phyloP scores from a whole-genome alignment of 805 yeast genomes.

The Metschnikowia noctiluminum region DNA sequence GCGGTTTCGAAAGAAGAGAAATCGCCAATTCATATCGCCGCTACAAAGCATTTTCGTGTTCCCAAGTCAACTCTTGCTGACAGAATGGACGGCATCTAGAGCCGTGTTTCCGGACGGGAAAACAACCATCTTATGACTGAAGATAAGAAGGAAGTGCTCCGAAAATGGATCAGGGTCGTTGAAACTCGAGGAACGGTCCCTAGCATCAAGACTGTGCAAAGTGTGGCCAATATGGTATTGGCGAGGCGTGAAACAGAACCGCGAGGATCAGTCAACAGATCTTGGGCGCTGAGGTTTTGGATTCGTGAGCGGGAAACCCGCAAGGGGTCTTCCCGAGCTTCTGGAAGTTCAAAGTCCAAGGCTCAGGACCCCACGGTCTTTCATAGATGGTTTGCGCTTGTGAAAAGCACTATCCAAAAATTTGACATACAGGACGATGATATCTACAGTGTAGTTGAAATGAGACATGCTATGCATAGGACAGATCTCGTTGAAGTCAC shows the following conservation, averaged over 20 bases:
- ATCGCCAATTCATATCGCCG: neutral
- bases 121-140: neutral
- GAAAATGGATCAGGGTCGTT: neutral
- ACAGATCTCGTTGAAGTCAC: neutral
- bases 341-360: neutral
- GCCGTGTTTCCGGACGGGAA: neutral
- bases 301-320: neutral
- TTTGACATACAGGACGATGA: neutral
- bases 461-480: neutral
- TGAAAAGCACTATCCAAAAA: neutral
- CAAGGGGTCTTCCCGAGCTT: neutral
- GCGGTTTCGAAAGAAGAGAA: neutral
- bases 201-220: neutral
- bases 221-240: neutral
- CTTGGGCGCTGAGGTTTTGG: neutral
- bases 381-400: neutral
- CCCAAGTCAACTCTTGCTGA: neutral
- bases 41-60: neutral
- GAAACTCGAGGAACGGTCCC: neutral
- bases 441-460: neutral
- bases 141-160: neutral
- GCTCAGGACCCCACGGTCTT: neutral
- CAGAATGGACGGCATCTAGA: neutral
- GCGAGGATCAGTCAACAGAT: neutral
- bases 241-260: neutral